A percentile compares a stretch with the other conserved stretches of the same genome.
phyloP scores from a whole-genome alignment of 495 filamentous ascomycete species.

The Penicillium dipodomyicola region DNA sequence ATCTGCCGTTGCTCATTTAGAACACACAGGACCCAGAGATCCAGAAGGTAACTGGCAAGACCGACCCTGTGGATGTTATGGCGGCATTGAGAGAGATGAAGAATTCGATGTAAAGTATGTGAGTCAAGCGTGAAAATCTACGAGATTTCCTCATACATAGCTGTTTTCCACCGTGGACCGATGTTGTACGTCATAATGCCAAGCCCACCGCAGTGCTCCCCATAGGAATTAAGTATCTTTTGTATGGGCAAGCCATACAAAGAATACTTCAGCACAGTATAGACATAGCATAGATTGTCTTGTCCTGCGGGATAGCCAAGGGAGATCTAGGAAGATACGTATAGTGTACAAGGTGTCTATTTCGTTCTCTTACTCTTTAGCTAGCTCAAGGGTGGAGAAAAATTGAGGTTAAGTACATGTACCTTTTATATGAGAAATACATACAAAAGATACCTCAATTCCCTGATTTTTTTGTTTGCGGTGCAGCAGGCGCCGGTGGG shows the following conservation, averaged over 20 bases:
- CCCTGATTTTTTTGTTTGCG: slow-evolving; percentile 6
- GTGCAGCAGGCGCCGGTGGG: slow-evolving; percentile 23
- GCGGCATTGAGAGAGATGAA: slow-evolving; percentile 86
- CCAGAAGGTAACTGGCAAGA: slow-evolving; percentile 80
- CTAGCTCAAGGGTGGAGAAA: background rate
- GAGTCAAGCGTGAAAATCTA: background rate
- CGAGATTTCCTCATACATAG: background rate
- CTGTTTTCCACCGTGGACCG: background rate
- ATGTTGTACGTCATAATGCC: background rate
- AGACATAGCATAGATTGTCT: too few relatives aligned
- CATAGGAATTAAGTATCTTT: too few relatives aligned
- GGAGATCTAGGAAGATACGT: too few relatives aligned
- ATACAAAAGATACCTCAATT: background rate
- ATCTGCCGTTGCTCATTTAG: background rate
- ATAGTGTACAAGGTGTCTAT: too few relatives aligned
- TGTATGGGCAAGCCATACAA: too few relatives aligned
- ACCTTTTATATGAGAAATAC: background rate
- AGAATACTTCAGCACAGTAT: too few relatives aligned
- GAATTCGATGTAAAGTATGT: slow-evolving; percentile 56
- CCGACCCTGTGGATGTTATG: slow-evolving; percentile 84
- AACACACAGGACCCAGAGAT: slow-evolving; percentile 69
- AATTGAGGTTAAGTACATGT: background rate
- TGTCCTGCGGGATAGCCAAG: too few relatives aligned
- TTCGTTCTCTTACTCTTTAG: background rate
- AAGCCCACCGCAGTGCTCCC: background rate